Conservation (phyloP, 495 filamentous ascomycete species). For the Penicillium herquei region DNA sequence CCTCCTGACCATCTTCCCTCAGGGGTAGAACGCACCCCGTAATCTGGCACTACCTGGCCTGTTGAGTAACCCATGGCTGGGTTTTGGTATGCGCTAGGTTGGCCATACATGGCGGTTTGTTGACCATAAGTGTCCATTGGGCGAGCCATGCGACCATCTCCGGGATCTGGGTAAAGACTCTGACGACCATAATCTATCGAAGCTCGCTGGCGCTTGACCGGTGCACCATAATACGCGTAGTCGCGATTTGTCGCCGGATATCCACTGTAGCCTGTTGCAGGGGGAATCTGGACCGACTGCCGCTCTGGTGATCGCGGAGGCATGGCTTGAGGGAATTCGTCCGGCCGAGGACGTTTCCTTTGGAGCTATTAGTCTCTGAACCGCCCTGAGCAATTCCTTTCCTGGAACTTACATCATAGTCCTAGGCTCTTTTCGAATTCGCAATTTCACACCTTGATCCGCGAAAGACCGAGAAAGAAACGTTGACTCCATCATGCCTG, state of each 20-base stretch:
- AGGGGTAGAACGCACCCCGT: conserved; percentile 33
- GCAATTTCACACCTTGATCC: conserved; percentile 88
- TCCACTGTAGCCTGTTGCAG: conserved; percentile 28
- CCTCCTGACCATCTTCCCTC: background rate
- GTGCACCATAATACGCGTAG: conserved; percentile 33
- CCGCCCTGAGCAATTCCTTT: no score
- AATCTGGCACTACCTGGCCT: conserved; percentile 43
- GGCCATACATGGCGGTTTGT: conserved; percentile 38
- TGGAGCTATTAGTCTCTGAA: background rate
- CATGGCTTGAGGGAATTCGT: conserved; percentile 37
- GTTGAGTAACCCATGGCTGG: conserved; percentile 41
- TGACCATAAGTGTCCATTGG: conserved; percentile 43
- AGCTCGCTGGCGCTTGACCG: conserved; percentile 43
- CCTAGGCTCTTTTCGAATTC: conserved; percentile 82
- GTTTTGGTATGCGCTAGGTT: conserved; percentile 37
- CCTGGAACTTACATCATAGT: conserved; percentile 48
- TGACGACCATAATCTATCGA: conserved; percentile 45
- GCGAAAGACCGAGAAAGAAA: conserved; percentile 89
- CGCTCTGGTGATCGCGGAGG: conserved; percentile 44
- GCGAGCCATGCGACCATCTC: conserved; percentile 39
- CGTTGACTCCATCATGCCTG: conserved; percentile 87
- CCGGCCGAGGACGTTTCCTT: conserved; percentile 45
- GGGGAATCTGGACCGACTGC: conserved; percentile 39
- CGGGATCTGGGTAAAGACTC: conserved; percentile 36
- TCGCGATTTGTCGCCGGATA: conserved; percentile 39